Conservation (phyloP, 2,329 filamentous ascomycete species). For the Diaporthe sp. region DNA sequence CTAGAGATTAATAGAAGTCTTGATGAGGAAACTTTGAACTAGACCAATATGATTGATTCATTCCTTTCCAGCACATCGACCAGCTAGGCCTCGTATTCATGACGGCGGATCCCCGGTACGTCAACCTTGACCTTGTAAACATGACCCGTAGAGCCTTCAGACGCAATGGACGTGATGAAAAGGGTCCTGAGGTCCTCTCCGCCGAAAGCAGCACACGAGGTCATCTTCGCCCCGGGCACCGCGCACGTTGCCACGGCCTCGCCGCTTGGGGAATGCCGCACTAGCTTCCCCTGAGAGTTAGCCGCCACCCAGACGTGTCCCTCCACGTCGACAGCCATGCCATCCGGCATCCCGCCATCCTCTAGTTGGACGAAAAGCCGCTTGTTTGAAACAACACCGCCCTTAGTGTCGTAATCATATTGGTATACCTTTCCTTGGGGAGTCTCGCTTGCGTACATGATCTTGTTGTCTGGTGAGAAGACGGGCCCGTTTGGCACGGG, state of each 20-base stretch:
- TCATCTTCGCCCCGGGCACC: conserved; percentile 41
- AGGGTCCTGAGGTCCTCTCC: conserved; percentile 38
- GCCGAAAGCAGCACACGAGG: conserved; percentile 42
- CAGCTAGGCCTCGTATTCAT: conserved; percentile 26
- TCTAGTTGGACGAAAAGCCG: conserved; percentile 32
- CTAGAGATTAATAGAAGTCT: neutral
- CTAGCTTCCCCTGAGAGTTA: conserved; percentile 42
- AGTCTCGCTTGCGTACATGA: conserved; percentile 38
- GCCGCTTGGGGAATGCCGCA: conserved; percentile 39
- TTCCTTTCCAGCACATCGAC: no score
- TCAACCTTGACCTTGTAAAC: conserved; percentile 39
- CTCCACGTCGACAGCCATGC: conserved; percentile 39
- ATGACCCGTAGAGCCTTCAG: conserved; percentile 40
- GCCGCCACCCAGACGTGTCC: conserved; percentile 36
- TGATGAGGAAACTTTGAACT: neutral
- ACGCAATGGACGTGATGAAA: conserved; percentile 41
- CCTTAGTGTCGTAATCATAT: conserved; percentile 33
- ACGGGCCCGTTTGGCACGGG: conserved; percentile 46
- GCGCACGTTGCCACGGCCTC: conserved; percentile 25
- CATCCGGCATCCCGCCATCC: conserved; percentile 37
- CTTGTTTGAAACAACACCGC: conserved; percentile 30
- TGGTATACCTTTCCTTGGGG: conserved; percentile 32
- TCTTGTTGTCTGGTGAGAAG: conserved; percentile 44
- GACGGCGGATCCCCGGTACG: conserved; percentile 26
- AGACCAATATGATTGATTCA: no score